Conservation (phyloP, 1,284 basidiomycete genomes). For the Rhodotorula sp. region DNA sequence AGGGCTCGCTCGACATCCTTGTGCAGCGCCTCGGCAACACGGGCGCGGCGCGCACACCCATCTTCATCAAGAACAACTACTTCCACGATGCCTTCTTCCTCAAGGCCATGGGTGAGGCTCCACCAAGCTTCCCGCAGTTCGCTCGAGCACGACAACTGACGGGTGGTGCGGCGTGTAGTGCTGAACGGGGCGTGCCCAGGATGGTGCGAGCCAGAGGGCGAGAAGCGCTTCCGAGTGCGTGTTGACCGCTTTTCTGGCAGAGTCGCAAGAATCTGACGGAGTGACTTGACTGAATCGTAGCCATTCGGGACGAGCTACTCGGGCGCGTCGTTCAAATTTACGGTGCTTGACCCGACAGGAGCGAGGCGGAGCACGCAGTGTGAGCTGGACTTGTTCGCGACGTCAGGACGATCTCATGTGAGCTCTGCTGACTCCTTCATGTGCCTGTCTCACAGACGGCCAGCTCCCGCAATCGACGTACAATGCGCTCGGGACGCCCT, state of each 20-base stretch:
- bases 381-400: slow-evolving; percentile 48
- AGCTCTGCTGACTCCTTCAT: background rate
- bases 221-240: slow-evolving; percentile 48
- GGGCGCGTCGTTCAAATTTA: slow-evolving; percentile 96
- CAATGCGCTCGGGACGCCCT: slow-evolving; percentile 83
- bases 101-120: slow-evolving; percentile 61
- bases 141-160: background rate
- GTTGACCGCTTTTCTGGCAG: too few relatives aligned
- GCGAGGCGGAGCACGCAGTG: slow-evolving; percentile 85
- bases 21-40: slow-evolving; percentile 67
- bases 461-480: slow-evolving; percentile 92
- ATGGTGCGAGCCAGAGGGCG: slow-evolving; percentile 67
- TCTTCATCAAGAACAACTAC: slow-evolving; percentile 95
- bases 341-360: slow-evolving; percentile 90
- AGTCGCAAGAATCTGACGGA: background rate
- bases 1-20: slow-evolving; percentile 92
- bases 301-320: slow-evolving; percentile 92
- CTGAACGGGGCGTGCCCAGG: slow-evolving; percentile 89
- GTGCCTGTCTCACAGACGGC: slow-evolving; percentile 60
- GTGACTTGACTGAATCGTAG: slow-evolving; percentile 59
- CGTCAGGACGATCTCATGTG: too few relatives aligned
- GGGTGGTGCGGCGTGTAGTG: slow-evolving; percentile 58
- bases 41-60: slow-evolving; percentile 53
- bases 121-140: slow-evolving; percentile 50
- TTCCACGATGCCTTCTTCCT: slow-evolving; percentile 99